A percentile compares a stretch with the other conserved stretches of the same genome.
Conservation (phyloP, 2,329 filamentous ascomycete species). For the Chrysoporthe puriensis region DNA sequence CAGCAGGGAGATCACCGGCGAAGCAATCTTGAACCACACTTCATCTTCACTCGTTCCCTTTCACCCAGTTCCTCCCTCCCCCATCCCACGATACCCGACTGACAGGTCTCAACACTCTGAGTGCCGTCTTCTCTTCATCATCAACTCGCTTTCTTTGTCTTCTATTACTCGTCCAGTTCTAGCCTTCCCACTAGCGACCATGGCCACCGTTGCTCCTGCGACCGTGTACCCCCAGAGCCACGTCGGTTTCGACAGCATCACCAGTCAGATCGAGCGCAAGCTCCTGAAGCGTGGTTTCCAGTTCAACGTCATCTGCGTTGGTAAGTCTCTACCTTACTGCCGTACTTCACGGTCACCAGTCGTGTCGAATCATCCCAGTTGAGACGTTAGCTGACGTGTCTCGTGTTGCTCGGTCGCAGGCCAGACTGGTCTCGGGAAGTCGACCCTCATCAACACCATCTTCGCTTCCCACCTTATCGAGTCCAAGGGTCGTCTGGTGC, state of each 20-base stretch:
- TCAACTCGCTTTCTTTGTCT: conserved; percentile 36
- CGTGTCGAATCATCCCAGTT: neutral
- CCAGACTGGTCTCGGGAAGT: conserved; percentile 98
- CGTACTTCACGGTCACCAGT: neutral
- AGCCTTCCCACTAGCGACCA: conserved; percentile 41
- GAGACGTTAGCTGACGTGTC: conserved; percentile 37
- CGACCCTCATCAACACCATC: conserved; percentile 99
- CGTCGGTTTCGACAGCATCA: conserved; percentile 99
- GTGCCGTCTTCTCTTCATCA: conserved; percentile 36
- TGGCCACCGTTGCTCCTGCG: conserved; percentile 67
- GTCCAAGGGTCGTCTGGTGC: conserved; percentile 92
- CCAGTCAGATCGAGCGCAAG: conserved; percentile 99
- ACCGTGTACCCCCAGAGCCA: conserved; percentile 91
- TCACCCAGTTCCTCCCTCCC: conserved; percentile 12
- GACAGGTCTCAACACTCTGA: conserved; percentile 32
- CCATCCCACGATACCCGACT: conserved; percentile 28
- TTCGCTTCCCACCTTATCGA: conserved; percentile 99
- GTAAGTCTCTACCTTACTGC: conserved; percentile 60
- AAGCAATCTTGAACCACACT: conserved; percentile 23
- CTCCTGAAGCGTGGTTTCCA: conserved; percentile 99
- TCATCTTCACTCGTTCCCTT: conserved; percentile 28
- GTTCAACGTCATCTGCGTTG: conserved; percentile 99
- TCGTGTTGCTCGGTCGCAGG: conserved; percentile 57
- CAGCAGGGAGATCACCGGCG: conserved; percentile 20
- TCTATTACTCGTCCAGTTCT: conserved; percentile 33